Percentiles rank a stretch among this genome's conserved stretches.
Evolutionary conservation across 1,139 yeast genomes (phyloP).

Genomic region (Hemisphaericaspora xylanilytica): DNA sequence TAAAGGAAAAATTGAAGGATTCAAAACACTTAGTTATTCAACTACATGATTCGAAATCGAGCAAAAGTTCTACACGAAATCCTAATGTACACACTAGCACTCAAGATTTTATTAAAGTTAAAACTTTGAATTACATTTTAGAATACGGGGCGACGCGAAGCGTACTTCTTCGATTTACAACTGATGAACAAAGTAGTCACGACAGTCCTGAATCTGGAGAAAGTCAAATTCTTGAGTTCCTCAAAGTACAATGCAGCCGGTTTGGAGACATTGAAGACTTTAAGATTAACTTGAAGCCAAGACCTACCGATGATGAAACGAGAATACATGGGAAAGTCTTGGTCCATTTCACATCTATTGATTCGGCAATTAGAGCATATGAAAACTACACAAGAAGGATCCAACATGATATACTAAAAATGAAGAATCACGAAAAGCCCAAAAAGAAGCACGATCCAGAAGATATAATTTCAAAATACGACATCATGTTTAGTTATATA

Average conservation of each 20-base stretch:
- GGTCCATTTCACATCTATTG: slow-evolving; percentile 42
- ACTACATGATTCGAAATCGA: slow-evolving; percentile 26
- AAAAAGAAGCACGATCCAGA: slow-evolving; percentile 4
- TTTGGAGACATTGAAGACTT: slow-evolving; percentile 40
- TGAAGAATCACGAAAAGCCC: slow-evolving; percentile 17
- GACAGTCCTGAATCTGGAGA: slow-evolving; percentile 5
- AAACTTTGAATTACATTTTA: slow-evolving; percentile 41
- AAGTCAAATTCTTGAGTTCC: slow-evolving; percentile 7
- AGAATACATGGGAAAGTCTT: slow-evolving; percentile 16
- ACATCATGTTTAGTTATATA: slow-evolving; percentile 18
- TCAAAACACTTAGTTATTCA: slow-evolving; percentile 32
- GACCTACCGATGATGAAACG: slow-evolving; percentile 5
- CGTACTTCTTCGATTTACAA: slow-evolving; percentile 21
- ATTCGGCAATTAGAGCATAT: slow-evolving; percentile 37
- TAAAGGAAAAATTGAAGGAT: slow-evolving; percentile 27
- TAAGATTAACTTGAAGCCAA: slow-evolving; percentile 11
- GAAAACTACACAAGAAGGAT: slow-evolving; percentile 31
- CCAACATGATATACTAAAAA: slow-evolving; percentile 22
- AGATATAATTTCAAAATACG: slow-evolving; percentile 10
- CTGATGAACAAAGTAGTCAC: slow-evolving; percentile 7
- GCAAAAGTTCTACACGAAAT: slow-evolving; percentile 2
- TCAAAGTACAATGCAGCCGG: slow-evolving; percentile 24
- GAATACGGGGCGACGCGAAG: slow-evolving; percentile 44
- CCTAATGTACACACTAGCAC: slow-evolving; percentile 12
- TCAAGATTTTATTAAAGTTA: slow-evolving; percentile 41